Conservation (phyloP, 2,329 filamentous ascomycete genomes). For the Colletotrichum limetticola region DNA sequence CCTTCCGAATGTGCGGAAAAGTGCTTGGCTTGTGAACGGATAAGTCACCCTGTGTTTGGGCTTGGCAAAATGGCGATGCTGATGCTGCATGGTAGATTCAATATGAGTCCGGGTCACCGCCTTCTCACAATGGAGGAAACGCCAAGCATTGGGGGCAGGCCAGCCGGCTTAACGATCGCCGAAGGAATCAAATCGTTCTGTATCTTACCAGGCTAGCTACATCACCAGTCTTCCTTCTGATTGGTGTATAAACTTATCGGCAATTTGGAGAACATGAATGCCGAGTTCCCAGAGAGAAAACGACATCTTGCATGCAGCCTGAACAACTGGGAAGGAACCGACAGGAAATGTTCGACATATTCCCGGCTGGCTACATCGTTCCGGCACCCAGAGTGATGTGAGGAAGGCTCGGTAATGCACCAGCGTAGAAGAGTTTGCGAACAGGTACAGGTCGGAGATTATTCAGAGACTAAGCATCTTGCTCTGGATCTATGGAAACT, state of each 20-base stretch:
- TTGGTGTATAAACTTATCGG: slow-evolving; percentile 27
- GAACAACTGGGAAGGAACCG: neutral
- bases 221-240: neutral
- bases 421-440: neutral
- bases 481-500: too few species aligned
- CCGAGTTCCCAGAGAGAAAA: neutral
- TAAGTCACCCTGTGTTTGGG: neutral
- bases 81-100: neutral
- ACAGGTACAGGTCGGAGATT: neutral
- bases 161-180: slow-evolving; percentile 5
- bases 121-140: neutral
- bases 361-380: neutral
- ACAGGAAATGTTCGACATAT: neutral
- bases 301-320: neutral
- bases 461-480: too few species aligned
- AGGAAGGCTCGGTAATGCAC: neutral
- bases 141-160: slow-evolving; percentile 19
- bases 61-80: slow-evolving; percentile 33
- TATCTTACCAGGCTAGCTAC: neutral
- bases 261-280: neutral
- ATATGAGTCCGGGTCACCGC: slow-evolving; percentile 8
- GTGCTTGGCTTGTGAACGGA: neutral
- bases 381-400: neutral
- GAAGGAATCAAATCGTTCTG: neutral
- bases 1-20: slow-evolving; percentile 6